Evolutionary conservation across 2,329 filamentous ascomycete species (phyloP), one percentile per base, ranked within the genome.

Genomic region (Aureobasidium sp.): DNA sequence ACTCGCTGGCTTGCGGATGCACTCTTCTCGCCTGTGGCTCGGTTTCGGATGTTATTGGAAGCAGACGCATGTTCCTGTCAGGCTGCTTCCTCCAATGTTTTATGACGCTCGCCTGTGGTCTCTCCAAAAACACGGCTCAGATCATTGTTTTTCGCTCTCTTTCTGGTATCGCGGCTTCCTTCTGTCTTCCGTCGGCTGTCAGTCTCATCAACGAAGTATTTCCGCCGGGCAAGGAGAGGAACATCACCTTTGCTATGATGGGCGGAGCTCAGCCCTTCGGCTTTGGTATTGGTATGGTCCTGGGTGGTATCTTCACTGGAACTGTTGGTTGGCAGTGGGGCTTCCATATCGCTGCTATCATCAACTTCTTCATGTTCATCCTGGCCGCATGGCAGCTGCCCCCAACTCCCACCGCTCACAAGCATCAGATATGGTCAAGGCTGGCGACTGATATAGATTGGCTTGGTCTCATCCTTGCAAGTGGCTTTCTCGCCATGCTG

Each of bases 231-330:
- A 1, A 76, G 75, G 64, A 68, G 73, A 27, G 81, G 3, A 83
- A 84, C 64, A 70, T 82, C 11, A 80, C 76, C 0, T 83, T 84
- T 65, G 77, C 80, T 0, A 76, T 74, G 12, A 72, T 83, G 66
- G 81, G 82, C 2, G 74, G 76, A 12, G 77, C 77, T 1, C 79
- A 82, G 62, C 79, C 80, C 0, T 65, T 83, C 11, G 82, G 82
- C 0, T 84, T 81, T 62, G 76, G 74, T 0, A 63, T 83, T 0
- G 82, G 82, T 0, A 72, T 84, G 3, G 74, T 79, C 0, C 70
- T 84, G 3, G 79, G 80, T 31, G 80, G 81, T 62, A 64, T 82
- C 0, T 75, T 84, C 37, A 72, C 76, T 1, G 74, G 80, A 36
- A 75, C 72, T 0, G 75, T 80, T 49, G 79, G 80, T 2, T 84